These are phyloP conservation scores for Setomelanomma holmii DNA, from an alignment of 2,329 filamentous ascomycete species.

Conservation along the genomic window DNA sequence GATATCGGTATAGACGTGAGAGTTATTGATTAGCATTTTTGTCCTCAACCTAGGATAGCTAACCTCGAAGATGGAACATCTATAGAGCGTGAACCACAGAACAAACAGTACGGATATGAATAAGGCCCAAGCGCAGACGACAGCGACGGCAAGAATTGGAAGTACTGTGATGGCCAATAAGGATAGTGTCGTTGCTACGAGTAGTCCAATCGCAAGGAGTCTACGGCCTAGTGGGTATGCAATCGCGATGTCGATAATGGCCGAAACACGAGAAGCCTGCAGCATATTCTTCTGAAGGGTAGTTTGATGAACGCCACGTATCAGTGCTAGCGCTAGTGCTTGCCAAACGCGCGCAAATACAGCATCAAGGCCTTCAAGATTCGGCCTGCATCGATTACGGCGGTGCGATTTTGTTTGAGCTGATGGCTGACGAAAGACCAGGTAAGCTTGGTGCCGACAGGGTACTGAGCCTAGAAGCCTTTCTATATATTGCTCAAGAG, in stretches of 20 bases:
- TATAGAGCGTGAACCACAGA: constrained; percentile 2
- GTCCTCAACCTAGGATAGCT: constrained; percentile 2
- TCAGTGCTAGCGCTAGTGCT: background rate
- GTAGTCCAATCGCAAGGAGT: background rate
- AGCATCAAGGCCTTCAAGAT: background rate
- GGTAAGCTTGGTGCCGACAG: background rate
- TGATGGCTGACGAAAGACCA: background rate
- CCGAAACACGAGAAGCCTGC: background rate
- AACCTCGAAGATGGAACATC: constrained; percentile 6
- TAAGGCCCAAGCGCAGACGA: background rate
- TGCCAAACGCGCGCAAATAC: background rate
- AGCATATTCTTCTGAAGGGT: background rate
- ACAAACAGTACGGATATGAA: constrained; percentile 5
- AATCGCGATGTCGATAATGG: background rate
- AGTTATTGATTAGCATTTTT: constrained; percentile 2
- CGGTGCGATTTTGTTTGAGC: background rate
- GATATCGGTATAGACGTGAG: background rate
- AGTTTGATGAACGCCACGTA: background rate
- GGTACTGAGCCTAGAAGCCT: background rate
- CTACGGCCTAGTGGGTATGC: background rate
- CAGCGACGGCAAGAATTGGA: background rate
- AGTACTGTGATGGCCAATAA: background rate
- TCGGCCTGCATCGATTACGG: background rate
- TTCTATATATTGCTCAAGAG: background rate
- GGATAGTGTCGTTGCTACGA: background rate